Conservation (phyloP, 495 filamentous ascomycete genomes). For the Neurospora sp. region DNA sequence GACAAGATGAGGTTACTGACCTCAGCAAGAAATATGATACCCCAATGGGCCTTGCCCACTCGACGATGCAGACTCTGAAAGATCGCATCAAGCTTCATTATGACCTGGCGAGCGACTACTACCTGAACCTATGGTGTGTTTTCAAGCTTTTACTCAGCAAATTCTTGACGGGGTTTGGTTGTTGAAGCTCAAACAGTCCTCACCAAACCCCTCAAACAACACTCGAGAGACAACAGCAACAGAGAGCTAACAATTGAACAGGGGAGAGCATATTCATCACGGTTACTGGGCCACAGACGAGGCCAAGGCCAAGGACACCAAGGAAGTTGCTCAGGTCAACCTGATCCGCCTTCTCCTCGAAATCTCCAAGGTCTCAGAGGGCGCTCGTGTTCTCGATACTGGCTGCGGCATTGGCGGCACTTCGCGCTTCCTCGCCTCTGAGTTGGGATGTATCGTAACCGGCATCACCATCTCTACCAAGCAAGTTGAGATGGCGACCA, state of each 20-base stretch:
- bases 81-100: conserved; percentile 49
- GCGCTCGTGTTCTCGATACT: conserved; percentile 39
- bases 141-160: background rate
- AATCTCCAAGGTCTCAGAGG: conserved; percentile 24
- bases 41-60: conserved; percentile 38
- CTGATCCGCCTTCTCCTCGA: conserved; percentile 41
- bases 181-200: background rate
- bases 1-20: conserved; percentile 10
- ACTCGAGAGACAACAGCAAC: background rate
- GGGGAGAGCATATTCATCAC: conserved; percentile 54
- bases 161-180: background rate
- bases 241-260: conserved; percentile 6
- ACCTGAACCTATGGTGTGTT: conserved; percentile 39
- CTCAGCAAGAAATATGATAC: conserved; percentile 39
- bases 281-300: conserved; percentile 38
- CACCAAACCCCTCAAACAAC: background rate
- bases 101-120: conserved; percentile 47
- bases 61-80: conserved; percentile 44
- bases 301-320: conserved; percentile 29
- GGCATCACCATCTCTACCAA: conserved; percentile 48
- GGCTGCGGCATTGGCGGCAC: conserved; percentile 50
- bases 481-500: conserved; percentile 42
- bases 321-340: conserved; percentile 42
- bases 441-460: conserved; percentile 37
- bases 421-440: conserved; percentile 38